Conservation (phyloP, 495 filamentous ascomycete species). For the Coniosporium apollinis region DNA sequence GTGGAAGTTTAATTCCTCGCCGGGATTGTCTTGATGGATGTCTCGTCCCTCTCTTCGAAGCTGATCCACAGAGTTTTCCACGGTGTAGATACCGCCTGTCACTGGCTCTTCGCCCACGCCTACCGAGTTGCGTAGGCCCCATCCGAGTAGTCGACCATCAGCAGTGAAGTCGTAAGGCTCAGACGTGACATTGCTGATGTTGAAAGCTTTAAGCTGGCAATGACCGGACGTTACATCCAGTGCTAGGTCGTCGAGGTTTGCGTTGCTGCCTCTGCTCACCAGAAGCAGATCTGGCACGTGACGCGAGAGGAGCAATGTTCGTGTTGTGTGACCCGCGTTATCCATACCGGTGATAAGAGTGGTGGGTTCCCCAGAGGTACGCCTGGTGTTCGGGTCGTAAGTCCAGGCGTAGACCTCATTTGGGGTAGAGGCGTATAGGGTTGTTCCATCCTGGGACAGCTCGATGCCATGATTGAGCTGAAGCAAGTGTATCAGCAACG, state of each 20-base stretch:
- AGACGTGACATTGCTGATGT: slow-evolving; percentile 28
- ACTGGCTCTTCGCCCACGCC: slow-evolving; percentile 43
- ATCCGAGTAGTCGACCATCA: slow-evolving; percentile 44
- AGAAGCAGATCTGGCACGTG: slow-evolving; percentile 34
- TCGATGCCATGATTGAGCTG: slow-evolving; percentile 53
- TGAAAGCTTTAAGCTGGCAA: slow-evolving; percentile 51
- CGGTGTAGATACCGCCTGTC: slow-evolving; percentile 41
- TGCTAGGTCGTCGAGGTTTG: slow-evolving; percentile 41
- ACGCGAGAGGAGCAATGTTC: slow-evolving; percentile 43
- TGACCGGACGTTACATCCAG: slow-evolving; percentile 31
- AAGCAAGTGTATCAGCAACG: not conserved
- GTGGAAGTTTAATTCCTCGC: slow-evolving; percentile 58
- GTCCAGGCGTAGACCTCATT: slow-evolving; percentile 40
- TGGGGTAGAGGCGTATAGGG: slow-evolving; percentile 44
- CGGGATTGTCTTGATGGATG: slow-evolving; percentile 54
- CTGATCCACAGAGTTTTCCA: slow-evolving; percentile 57
- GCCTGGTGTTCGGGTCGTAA: slow-evolving; percentile 34
- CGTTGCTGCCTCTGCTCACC: slow-evolving; percentile 43
- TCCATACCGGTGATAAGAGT: slow-evolving; percentile 42
- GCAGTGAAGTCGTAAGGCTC: slow-evolving; percentile 25
- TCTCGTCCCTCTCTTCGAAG: slow-evolving; percentile 38
- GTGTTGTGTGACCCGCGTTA: slow-evolving; percentile 39
- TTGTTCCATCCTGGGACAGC: slow-evolving; percentile 41
- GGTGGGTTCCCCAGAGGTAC: slow-evolving; percentile 25
- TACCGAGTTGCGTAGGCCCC: slow-evolving; percentile 57